Evolutionary conservation across 495 filamentous ascomycete genomes (phyloP).

Genomic region (Beverwykella pulmonaria): DNA sequence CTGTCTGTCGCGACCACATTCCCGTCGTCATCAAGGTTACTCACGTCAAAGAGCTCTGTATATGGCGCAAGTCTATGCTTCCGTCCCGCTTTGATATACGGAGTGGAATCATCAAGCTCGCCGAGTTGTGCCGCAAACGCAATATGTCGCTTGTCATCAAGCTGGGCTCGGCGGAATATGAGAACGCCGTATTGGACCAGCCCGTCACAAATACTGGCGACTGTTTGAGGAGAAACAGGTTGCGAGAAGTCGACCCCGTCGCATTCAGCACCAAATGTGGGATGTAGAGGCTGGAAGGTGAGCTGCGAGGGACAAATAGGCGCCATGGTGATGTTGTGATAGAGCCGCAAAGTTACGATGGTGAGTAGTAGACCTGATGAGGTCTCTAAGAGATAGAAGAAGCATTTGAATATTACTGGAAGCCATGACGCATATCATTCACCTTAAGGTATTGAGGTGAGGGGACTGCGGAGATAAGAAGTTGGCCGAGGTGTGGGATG

Average conservation of each 20-base stretch:
- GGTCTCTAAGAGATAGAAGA: too few relatives aligned
- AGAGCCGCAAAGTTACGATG: too few relatives aligned
- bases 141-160: conserved; percentile 55
- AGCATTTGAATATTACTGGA: too few relatives aligned
- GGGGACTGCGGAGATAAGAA: too few relatives aligned
- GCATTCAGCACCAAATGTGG: conserved; percentile 59
- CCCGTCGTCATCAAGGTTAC: conserved; percentile 55
- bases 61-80: conserved; percentile 46
- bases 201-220: conserved; percentile 50
- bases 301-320: conserved; percentile 27
- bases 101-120: conserved; percentile 59
- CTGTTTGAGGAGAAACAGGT: conserved; percentile 49
- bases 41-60: conserved; percentile 60
- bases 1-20: conserved; percentile 23
- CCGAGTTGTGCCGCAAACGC: conserved; percentile 57
- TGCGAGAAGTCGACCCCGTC: conserved; percentile 54
- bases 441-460: too few relatives aligned
- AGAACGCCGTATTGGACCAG: conserved; percentile 60
- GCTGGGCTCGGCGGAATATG: conserved; percentile 56
- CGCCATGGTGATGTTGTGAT: neutral
- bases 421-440: too few relatives aligned
- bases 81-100: conserved; percentile 52
- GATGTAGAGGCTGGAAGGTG: conserved; percentile 52
- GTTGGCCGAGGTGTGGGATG: too few relatives aligned
- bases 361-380: too few relatives aligned